These are phyloP conservation scores for Pythium oligandrum DNA, from an alignment of 352 stramenopile species.

Conservation along the genomic window DNA sequence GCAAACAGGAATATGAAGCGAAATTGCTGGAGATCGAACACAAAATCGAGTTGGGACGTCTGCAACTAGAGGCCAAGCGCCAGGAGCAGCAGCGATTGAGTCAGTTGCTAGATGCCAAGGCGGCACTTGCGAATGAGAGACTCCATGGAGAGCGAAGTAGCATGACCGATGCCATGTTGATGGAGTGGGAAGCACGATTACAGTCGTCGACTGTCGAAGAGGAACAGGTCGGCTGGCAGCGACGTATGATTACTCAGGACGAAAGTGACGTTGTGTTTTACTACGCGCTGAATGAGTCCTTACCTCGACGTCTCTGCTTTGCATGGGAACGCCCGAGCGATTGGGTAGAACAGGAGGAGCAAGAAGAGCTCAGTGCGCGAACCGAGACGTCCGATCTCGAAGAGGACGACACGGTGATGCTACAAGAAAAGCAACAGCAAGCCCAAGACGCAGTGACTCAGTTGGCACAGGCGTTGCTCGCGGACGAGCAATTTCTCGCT, in stretches of 20 bases:
- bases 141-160: constrained; percentile 16
- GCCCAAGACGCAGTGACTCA: constrained; percentile 23
- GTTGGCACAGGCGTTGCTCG: constrained; percentile 35
- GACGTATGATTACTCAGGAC: constrained; percentile 46
- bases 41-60: constrained; percentile 51
- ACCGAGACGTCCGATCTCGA: constrained; percentile 3
- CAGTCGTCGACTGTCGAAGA: constrained; percentile 32
- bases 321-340: constrained; percentile 49
- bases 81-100: constrained; percentile 62
- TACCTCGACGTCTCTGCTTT: constrained; percentile 37
- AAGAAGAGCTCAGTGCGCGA: constrained; percentile 1
- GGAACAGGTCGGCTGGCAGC: constrained; percentile 56
- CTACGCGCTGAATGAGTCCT: constrained; percentile 43
- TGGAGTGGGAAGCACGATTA: constrained; percentile 53
- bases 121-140: constrained; percentile 21
- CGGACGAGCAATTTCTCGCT: constrained; percentile 56
- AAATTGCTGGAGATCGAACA: constrained; percentile 60
- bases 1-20: constrained; percentile 42
- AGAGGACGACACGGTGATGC: constrained; percentile 3
- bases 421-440: constrained; percentile 19
- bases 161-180: constrained; percentile 13
- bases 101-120: constrained; percentile 36
- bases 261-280: constrained; percentile 60
- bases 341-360: constrained; percentile 7
- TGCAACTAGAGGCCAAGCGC: constrained; percentile 52